phyloP scores from a whole-genome alignment of 1,139 yeast genomes.

The Yamadazyma epiphylla region DNA sequence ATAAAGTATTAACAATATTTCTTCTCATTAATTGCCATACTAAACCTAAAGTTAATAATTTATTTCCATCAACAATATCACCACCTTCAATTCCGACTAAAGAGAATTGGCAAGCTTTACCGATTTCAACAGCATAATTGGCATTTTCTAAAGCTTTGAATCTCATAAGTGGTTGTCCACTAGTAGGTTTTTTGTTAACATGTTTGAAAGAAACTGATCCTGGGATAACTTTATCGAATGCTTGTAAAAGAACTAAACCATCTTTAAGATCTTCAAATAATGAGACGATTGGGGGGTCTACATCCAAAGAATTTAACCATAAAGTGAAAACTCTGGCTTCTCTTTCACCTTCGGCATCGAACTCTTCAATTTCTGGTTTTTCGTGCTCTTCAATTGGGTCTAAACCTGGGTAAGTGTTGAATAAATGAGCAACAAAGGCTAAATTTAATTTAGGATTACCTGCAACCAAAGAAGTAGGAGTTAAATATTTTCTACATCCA shows the following conservation, averaged over 20 bases:
- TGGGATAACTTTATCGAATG: slow-evolving; percentile 93
- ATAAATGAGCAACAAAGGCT: slow-evolving; percentile 95
- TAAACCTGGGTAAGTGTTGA: slow-evolving; percentile 94
- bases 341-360: slow-evolving; percentile 99
- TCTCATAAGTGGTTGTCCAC: slow-evolving; percentile 71
- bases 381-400: slow-evolving; percentile 94
- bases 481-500: slow-evolving; percentile 89
- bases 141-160: slow-evolving; percentile 96
- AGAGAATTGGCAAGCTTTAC: slow-evolving; percentile 87
- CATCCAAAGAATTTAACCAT: slow-evolving; percentile 95
- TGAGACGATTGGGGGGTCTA: slow-evolving; percentile 88
- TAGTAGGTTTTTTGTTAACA: slow-evolving; percentile 76
- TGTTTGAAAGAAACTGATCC: slow-evolving; percentile 81
- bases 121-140: slow-evolving; percentile 93
- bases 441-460: slow-evolving; percentile 96
- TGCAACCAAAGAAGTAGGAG: slow-evolving; percentile 88
- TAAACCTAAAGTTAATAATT: slow-evolving; percentile 84
- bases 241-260: slow-evolving; percentile 85
- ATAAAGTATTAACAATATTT: slow-evolving; percentile 81
- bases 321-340: slow-evolving; percentile 97
- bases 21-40: slow-evolving; percentile 99
- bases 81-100: slow-evolving; percentile 98
- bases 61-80: slow-evolving; percentile 92
- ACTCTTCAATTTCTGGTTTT: slow-evolving; percentile 84
- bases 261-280: slow-evolving; percentile 94